A percentile compares a stretch with the other conserved stretches of the same genome.
Evolutionary conservation across 495 filamentous ascomycete species (phyloP).

Genomic region (Cercophora newfieldiana): DNA sequence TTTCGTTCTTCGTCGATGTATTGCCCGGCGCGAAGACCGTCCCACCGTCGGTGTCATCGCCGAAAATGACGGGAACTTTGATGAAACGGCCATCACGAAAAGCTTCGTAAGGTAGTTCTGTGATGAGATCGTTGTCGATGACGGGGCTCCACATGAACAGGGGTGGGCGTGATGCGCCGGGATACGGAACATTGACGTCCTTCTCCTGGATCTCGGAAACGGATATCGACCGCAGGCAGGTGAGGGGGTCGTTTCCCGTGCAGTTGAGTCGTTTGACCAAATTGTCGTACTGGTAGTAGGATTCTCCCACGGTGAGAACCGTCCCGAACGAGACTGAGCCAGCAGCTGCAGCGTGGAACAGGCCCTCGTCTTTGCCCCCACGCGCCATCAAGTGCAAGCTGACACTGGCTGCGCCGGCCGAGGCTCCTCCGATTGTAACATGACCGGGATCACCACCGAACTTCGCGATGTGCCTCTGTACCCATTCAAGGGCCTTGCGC

Average conservation of each 20-base stretch:
- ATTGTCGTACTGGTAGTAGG: conserved; percentile 65
- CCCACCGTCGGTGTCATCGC: conserved; percentile 72
- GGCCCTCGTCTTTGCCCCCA: conserved; percentile 25
- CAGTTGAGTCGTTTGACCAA: conserved; percentile 61
- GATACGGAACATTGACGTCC: conserved; percentile 57
- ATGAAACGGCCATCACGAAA: conserved; percentile 62
- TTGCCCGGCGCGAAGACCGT: conserved; percentile 59
- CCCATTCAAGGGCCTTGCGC: conserved; percentile 64
- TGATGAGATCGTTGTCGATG: conserved; percentile 58
- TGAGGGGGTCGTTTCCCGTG: conserved; percentile 45
- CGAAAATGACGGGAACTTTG: conserved; percentile 68
- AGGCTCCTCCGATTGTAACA: conserved; percentile 66
- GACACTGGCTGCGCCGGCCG: conserved; percentile 64
- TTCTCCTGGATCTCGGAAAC: conserved; percentile 50
- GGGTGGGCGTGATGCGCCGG: conserved; percentile 43
- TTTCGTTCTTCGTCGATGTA: conserved; percentile 45
- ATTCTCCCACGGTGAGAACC: conserved; percentile 57
- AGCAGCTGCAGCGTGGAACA: conserved; percentile 64
- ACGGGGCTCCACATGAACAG: conserved; percentile 57
- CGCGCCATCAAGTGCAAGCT: conserved; percentile 64
- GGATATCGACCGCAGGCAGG: conserved; percentile 58
- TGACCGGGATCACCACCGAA: conserved; percentile 72
- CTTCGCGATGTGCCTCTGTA: conserved; percentile 60
- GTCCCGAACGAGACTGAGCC: conserved; percentile 67
- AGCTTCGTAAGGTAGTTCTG: conserved; percentile 59